phyloP scores from a whole-genome alignment of 257 asterid species.

The Forsythia viridissima region DNA sequence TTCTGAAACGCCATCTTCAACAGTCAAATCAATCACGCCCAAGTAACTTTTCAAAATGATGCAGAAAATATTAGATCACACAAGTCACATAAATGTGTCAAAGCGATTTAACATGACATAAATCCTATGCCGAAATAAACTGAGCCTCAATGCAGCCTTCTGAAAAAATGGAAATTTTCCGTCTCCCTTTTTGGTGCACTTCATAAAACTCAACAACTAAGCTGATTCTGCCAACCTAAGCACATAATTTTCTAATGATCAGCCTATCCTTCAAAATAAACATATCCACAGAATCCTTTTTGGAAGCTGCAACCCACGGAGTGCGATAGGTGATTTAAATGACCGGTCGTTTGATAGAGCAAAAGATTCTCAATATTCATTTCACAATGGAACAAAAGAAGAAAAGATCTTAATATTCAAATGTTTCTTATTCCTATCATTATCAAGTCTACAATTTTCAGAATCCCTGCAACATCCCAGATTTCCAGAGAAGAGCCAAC shows the following conservation, averaged over 20 bases:
- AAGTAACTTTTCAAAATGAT: not conserved
- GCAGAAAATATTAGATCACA: not conserved
- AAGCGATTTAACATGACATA: not conserved
- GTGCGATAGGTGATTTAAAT: not conserved
- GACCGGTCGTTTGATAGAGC: not conserved
- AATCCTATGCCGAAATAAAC: not conserved
- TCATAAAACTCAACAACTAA: not conserved
- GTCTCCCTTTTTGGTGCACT: not conserved
- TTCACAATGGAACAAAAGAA: not conserved
- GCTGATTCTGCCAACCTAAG: not conserved
- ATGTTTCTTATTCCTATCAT: not conserved
- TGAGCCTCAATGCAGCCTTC: not conserved
- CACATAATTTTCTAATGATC: not conserved
- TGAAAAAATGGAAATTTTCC: not conserved
- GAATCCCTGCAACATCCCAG: not conserved
- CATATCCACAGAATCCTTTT: not conserved
- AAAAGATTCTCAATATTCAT: not conserved
- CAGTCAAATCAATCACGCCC: not conserved
- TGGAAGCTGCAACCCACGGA: not conserved
- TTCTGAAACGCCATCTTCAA: not conserved
- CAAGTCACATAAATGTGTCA: too few relatives aligned
- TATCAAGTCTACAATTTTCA: not conserved
- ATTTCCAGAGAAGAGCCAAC: too few relatives aligned
- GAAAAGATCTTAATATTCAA: not conserved
- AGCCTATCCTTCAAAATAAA: not conserved